Evolutionary conservation across 1,139 yeast species (phyloP), one percentile per base, ranked within the genome.

Genomic region (Debaryomycetaceae sp.): DNA sequence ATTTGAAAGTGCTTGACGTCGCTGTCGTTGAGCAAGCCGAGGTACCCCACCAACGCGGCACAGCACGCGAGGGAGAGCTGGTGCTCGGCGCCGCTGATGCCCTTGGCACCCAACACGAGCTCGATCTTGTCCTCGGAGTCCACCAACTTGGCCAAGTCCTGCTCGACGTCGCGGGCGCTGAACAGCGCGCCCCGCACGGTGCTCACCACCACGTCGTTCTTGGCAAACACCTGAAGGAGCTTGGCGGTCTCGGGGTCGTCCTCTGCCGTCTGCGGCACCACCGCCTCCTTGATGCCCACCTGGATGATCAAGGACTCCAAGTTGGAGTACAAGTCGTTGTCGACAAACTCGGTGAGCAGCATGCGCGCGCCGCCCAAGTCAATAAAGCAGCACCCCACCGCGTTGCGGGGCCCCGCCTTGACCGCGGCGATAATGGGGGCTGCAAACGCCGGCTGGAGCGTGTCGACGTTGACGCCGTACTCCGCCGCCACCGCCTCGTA

Each of bases 251-350:
- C 53, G 2, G 58, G 47, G 33, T 52, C 55, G 30, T 49, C 56
- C 39, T 62, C 61, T 13, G 5, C 24, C 31, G 55, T 51, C 16
- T 70, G 61, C 3, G 82, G 82, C 5, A 86, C 50, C 7, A 91
- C 56, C 28, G 88, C 81, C 48, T 91, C 98, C 46, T 83, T 84
- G 4, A 88, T 85, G 15, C 95, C 96, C 23, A 88, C 61, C 53
- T 91, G 98, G 42, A 91, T 82, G 35, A 89, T 56, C 32, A 86
- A 67, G 36, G 93, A 80, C 51, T 91, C 97, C 40, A 89, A 58
- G 48, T 89, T 89, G 2, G 95, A 81, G 46, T 73, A 88, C 9
- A 86, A 65, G 31, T 91, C 97, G 46, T 85, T 88, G 51, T 91
- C 98, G 5, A 75, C 75, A 43, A 89, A 85, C 51, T 91, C 95